These are phyloP conservation scores for Lachnellula willkommii DNA, from an alignment of 2,329 filamentous ascomycete genomes.

Conservation along the genomic window DNA sequence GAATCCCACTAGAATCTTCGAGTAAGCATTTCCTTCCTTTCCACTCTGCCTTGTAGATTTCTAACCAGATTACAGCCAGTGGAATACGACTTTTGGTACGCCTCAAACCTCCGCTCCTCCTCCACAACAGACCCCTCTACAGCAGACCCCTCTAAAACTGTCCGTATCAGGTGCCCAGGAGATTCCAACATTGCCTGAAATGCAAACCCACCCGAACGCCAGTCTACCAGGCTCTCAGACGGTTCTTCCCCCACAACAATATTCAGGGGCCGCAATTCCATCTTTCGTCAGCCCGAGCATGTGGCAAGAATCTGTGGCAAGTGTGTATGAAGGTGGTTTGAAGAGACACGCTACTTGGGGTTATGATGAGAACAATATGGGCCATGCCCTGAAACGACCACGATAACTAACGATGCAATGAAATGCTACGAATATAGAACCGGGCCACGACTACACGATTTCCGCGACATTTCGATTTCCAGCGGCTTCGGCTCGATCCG, in stretches of 20 bases:
- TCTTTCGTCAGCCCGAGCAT: constrained; percentile 64
- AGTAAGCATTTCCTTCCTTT: constrained; percentile 54
- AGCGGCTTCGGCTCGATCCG: neutral
- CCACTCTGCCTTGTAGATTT: neutral
- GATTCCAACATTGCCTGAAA: constrained; percentile 39
- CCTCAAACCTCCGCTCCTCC: constrained; percentile 32
- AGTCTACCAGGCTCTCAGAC: constrained; percentile 40
- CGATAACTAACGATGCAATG: constrained; percentile 15
- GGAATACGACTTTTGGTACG: constrained; percentile 87
- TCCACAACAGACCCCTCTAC: constrained; percentile 20
- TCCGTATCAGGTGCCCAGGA: constrained; percentile 38
- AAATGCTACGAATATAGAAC: neutral
- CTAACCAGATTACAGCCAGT: constrained; percentile 60
- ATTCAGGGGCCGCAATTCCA: constrained; percentile 47
- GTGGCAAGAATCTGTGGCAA: constrained; percentile 69
- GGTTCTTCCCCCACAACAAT: constrained; percentile 46
- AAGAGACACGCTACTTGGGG: constrained; percentile 53
- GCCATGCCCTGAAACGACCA: constrained; percentile 21
- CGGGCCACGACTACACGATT: neutral
- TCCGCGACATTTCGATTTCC: neutral
- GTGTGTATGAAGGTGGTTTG: constrained; percentile 60
- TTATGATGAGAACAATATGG: constrained; percentile 27
- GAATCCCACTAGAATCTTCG: constrained; percentile 86
- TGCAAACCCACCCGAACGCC: constrained; percentile 48
- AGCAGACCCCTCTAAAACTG: constrained; percentile 32